Evolutionary conservation across 164 flowering plant species (phyloP), one percentile per base, ranked within the genome.

Genomic region (Akebia trifoliata): DNA sequence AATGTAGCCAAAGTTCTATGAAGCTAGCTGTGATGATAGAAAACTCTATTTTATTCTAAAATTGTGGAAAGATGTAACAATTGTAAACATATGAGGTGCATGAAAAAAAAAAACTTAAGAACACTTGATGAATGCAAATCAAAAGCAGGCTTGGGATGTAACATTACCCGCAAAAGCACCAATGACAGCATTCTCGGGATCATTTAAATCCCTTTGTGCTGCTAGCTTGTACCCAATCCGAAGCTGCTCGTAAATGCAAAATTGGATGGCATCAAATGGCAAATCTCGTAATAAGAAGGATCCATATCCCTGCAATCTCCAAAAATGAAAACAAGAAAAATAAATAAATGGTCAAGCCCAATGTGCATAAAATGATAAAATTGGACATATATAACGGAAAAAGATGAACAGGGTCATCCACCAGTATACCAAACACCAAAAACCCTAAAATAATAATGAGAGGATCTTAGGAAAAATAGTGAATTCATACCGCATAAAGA

Each of bases 221-320:
- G 87, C 96, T 40, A 76, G 66, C 69, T 83, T 87, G 66, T 87
- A 94, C 46, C 96, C 99, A 29, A 94, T 63, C 56, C 95, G 81
- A 44, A 94, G 83, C 72, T 94, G 99, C 84, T 94, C 99, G 69
- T 94, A 94, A 43, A 94, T 65, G 70, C 99, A 94, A 69, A 94
- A 94, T 65, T 94, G 99, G 63, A 90, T 72, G 18, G 99, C 99
- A 65, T 94, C 97, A 71, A 94, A 94, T 20, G 99, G 99, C 74
- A 94, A 76, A 76, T 94, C 99, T 65, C 99, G 78, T 60, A 94
- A 59, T 58, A 94, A 66, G 62, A 94, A 90, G 4, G 99, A 94
- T 38, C 96, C 76, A 72, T 86, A 94, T 56, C 99, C 99, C 97
- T 93, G 34, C 55, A 69, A 57, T 54, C 25, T 17, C 32, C n/a